These are phyloP conservation scores for Macrocybe gigantea DNA, from an alignment of 768 basidiomycete genomes.

Conservation along the genomic window DNA sequence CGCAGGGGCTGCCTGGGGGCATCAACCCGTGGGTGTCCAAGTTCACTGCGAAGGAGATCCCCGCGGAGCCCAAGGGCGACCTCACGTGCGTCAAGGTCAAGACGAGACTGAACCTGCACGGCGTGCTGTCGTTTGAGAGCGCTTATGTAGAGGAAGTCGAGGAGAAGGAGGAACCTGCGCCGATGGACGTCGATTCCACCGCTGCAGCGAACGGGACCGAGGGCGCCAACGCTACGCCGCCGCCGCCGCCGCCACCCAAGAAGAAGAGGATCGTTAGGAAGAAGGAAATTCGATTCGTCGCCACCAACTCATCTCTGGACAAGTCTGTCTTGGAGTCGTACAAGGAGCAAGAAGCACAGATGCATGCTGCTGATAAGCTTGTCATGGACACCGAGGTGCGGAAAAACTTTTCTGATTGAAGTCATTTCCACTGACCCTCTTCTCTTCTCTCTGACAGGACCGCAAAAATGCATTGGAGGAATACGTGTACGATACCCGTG, in stretches of 20 bases:
- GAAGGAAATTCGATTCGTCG: slow-evolving; percentile 71
- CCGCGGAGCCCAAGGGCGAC: slow-evolving; percentile 62
- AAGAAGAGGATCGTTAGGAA: slow-evolving; percentile 86
- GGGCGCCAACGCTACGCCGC: slow-evolving; percentile 28
- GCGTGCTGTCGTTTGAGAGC: slow-evolving; percentile 79
- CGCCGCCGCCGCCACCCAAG: slow-evolving; percentile 59
- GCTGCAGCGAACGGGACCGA: slow-evolving; percentile 12
- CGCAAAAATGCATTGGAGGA: slow-evolving; percentile 99
- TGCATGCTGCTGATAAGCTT: slow-evolving; percentile 91
- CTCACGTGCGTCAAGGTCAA: slow-evolving; percentile 84
- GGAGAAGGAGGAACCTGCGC: slow-evolving; percentile 63
- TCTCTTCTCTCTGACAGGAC: slow-evolving; percentile 45
- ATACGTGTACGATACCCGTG: slow-evolving; percentile 93
- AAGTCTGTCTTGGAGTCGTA: slow-evolving; percentile 53
- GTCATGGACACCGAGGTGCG: slow-evolving; percentile 93
- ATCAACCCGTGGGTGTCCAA: slow-evolving; percentile 84
- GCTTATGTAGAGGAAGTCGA: slow-evolving; percentile 83
- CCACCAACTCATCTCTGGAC: slow-evolving; percentile 61
- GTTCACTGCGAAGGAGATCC: slow-evolving; percentile 81
- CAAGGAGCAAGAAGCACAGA: slow-evolving; percentile 80
- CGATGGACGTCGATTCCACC: slow-evolving; percentile 62
- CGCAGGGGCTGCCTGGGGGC: slow-evolving; percentile 61
- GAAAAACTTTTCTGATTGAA: slow-evolving; percentile 15
- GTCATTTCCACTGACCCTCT: not conserved
- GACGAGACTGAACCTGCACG: slow-evolving; percentile 81